Percentiles rank a stretch among this genome's conserved stretches.
These are phyloP conservation scores for Pezicula radicicola DNA, from an alignment of 2,329 filamentous ascomycete genomes.

Conservation along the genomic window DNA sequence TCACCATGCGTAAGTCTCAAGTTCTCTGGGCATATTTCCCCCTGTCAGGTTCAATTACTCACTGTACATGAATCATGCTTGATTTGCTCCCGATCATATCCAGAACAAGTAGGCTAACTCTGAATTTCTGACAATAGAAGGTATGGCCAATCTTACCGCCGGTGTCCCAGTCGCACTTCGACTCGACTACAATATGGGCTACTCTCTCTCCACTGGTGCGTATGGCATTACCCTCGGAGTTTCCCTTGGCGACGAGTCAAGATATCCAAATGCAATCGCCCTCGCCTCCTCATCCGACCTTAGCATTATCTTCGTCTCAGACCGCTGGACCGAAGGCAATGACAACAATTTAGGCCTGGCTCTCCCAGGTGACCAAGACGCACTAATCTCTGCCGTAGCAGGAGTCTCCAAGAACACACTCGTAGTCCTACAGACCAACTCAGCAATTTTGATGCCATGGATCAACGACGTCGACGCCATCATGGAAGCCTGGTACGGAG, in stretches of 20 bases:
- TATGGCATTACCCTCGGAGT: constrained; percentile 14
- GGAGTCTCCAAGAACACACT: constrained; percentile 53
- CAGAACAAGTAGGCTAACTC: too few species aligned
- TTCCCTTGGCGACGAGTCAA: constrained; percentile 1
- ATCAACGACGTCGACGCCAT: constrained; percentile 33
- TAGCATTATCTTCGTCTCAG: constrained; percentile 16
- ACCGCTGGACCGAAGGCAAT: constrained; percentile 12
- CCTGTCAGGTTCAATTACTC: too few species aligned
- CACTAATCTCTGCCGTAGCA: constrained; percentile 45
- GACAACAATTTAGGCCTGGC: constrained; percentile 13
- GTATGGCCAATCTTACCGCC: constrained; percentile 7
- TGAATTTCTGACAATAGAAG: constrained; percentile 1
- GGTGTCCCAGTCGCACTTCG: constrained; percentile 6
- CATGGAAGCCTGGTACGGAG: constrained; percentile 47
- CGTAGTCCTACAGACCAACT: constrained; percentile 58
- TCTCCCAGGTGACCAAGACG: constrained; percentile 11
- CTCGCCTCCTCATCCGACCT: constrained; percentile 12
- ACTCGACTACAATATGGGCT: constrained; percentile 11
- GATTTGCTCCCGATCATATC: too few species aligned
- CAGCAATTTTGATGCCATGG: constrained; percentile 54
- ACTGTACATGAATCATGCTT: too few species aligned
- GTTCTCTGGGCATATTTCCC: too few species aligned
- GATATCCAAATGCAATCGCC: constrained; percentile 10
- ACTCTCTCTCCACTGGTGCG: constrained; percentile 7
- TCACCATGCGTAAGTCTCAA: constrained; percentile 6